phyloP scores from a whole-genome alignment of 148 eudicot species.

The Fagopyrum esculentum region DNA sequence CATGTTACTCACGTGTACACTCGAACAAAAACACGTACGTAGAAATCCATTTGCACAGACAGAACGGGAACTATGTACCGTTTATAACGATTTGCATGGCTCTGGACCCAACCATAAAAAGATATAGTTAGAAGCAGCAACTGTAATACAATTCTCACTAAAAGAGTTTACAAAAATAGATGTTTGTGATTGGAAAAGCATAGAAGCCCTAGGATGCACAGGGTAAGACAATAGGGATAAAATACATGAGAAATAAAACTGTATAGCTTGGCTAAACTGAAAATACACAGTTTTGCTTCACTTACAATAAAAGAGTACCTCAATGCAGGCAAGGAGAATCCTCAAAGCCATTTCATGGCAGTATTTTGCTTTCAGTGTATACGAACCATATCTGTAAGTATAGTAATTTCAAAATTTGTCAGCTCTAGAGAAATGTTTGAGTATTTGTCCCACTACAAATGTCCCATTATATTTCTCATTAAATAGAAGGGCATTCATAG shows the following conservation, averaged over 20 bases:
- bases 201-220: not conserved
- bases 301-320: slow-evolving; percentile 36
- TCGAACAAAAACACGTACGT: slow-evolving; percentile 95
- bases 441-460: not conserved
- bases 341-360: slow-evolving; percentile 98
- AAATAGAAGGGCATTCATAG: slow-evolving; percentile 5
- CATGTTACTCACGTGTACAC: slow-evolving; percentile 55
- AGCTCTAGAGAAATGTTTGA: not conserved
- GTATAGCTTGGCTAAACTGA: not conserved
- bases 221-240: not conserved
- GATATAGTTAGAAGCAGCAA: not conserved
- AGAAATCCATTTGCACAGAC: slow-evolving; percentile 86
- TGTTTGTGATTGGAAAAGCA: not conserved
- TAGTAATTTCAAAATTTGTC: not conserved
- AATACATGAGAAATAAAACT: not conserved
- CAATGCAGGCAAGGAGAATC: slow-evolving; percentile 87
- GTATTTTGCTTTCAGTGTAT: slow-evolving; percentile 77
- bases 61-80: slow-evolving; percentile 86
- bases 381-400: slow-evolving; percentile 71
- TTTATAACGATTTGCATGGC: slow-evolving; percentile 98
- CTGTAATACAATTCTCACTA: not conserved
- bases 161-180: not conserved
- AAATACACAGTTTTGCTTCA: not conserved
- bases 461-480: not conserved
- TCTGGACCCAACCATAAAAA: slow-evolving; percentile 38